These are phyloP conservation scores for Tuber melanosporum DNA, from an alignment of 495 filamentous ascomycete species.

Conservation along the genomic window DNA sequence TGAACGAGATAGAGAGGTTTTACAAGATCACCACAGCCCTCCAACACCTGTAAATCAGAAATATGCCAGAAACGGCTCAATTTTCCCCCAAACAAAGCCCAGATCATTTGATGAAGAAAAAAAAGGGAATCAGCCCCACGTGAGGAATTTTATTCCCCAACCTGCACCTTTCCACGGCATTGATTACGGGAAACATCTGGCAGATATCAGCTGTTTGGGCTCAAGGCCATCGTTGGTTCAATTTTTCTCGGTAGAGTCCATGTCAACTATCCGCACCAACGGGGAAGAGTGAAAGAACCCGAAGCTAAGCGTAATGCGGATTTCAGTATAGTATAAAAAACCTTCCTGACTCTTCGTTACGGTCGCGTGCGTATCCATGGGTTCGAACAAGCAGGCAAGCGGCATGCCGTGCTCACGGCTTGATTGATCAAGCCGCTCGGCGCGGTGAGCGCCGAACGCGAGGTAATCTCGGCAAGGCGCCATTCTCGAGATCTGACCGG, in stretches of 20 bases:
- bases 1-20: neutral
- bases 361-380: neutral
- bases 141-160: conserved; percentile 1
- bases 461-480: neutral
- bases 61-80: neutral
- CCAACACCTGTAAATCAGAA: neutral
- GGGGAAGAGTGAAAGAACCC: neutral
- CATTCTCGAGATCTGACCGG: neutral
- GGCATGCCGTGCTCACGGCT: neutral
- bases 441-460: neutral
- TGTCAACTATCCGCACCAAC: neutral
- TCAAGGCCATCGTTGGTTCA: neutral
- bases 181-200: conserved; percentile 1
- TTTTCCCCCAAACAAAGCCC: neutral
- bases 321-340: neutral
- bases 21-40: neutral
- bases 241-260: neutral
- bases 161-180: conserved; percentile 2
- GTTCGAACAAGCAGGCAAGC: neutral
- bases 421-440: neutral
- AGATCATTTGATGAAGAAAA: neutral
- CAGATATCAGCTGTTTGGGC: neutral
- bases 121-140: neutral
- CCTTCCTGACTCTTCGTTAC: neutral
- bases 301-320: neutral